Evolutionary conservation across 495 filamentous ascomycete species (phyloP), one percentile per base, ranked within the genome.

Genomic region (Neurospora sp.): DNA sequence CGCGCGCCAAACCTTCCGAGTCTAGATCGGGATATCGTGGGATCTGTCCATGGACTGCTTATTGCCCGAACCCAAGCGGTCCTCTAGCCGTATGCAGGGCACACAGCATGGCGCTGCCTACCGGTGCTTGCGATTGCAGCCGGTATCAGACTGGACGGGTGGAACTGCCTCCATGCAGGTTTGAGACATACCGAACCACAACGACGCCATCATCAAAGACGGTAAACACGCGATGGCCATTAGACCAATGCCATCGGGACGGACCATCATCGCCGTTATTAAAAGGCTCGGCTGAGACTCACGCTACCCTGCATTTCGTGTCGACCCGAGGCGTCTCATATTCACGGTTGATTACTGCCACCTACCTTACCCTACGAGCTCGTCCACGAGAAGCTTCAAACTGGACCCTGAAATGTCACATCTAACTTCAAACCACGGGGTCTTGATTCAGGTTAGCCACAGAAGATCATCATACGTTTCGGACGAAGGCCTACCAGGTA

Each of bases 91-190:
- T 70, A 44, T 40, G 38, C 23, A 38, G 42, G 71, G 39, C 35
- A 37, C 31, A 35, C 16, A 72, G 38, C 38, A 72, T 72, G 71
- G 42, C 23, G 49, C 71, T 72, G 42, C 23, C 44, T 40, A 72
- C 73, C 60, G 69, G 20, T 41, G 18, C 31, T 72, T 72, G 71
- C 60, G 49, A 72, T 27, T 27, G 41, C n/a, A 71, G 10, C 73
- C 35, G 23, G 46, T 72, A 31, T 72, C 60, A 75, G 54, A 49
- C 27, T 44, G 71, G 71, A 12, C 38, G 20, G 62, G 72, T 74
- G 72, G 75, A 62, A 46, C 46, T 72, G 41, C 42, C 69, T 70
- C 41, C 73, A 76, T 73, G 75, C 73, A 76, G 42, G 73, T 73
- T 71, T 75, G 62, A 76, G 75, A 76, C 75, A 72, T 46, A 42